These are phyloP conservation scores for Leonotis leonurus DNA, from an alignment of 257 asterid genomes.

Conservation along the genomic window DNA sequence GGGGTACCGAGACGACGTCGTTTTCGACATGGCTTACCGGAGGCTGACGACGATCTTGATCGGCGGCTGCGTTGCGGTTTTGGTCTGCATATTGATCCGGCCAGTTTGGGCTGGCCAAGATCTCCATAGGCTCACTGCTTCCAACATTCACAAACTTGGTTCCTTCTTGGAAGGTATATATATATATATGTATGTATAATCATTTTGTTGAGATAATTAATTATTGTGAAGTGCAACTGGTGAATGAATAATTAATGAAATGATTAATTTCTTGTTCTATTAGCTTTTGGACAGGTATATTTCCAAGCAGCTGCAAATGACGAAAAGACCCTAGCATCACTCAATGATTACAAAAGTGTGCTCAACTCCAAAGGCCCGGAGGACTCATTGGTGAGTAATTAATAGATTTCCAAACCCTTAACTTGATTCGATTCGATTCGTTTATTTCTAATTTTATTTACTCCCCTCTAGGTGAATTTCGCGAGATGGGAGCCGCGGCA, in stretches of 20 bases:
- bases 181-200: too few relatives aligned
- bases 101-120: conserved; percentile 84
- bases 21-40: conserved; percentile 38
- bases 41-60: conserved; percentile 49
- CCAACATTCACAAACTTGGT: conserved; percentile 47
- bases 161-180: conserved; percentile 48
- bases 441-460: neutral
- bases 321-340: conserved; percentile 2
- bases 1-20: conserved; percentile 48
- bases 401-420: too few relatives aligned
- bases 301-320: conserved; percentile 20
- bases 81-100: conserved; percentile 34
- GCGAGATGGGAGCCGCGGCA: conserved; percentile 80
- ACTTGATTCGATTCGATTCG: neutral
- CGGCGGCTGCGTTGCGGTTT: conserved; percentile 38
- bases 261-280: neutral
- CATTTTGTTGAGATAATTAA: neutral
- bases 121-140: conserved; percentile 46
- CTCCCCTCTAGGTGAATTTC: conserved; percentile 35
- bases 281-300: conserved; percentile 53
- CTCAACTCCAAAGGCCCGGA: conserved; percentile 47
- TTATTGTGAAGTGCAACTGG: too few relatives aligned
- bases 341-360: conserved; percentile 31
- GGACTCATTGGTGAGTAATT: conserved; percentile 40
- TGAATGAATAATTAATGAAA: too few relatives aligned